phyloP scores from a whole-genome alignment of 805 yeast genomes.

The Metschnikowia drakensbergensis region DNA sequence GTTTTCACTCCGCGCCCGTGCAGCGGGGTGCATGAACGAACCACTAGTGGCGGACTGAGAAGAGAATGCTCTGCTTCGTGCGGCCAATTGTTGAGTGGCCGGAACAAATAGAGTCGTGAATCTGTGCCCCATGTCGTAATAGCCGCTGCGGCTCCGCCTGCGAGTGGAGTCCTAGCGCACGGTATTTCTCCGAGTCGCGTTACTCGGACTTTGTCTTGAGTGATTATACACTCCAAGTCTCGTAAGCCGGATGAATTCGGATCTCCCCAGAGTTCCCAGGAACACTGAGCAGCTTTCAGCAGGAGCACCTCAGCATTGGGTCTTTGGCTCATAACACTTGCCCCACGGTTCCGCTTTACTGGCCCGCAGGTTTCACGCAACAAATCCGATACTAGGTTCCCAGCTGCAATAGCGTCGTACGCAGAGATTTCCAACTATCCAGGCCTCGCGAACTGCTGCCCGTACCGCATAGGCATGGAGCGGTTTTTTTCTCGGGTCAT shows the following conservation, averaged over 20 bases:
- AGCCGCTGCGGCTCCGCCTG: neutral
- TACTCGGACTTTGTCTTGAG: neutral
- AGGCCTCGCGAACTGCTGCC: neutral
- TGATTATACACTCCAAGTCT: neutral
- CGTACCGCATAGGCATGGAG: neutral
- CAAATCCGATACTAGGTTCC: no score
- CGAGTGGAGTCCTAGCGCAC: neutral
- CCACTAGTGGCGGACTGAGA: neutral
- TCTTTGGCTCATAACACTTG: no score
- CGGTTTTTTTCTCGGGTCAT: slow-evolving; percentile 2
- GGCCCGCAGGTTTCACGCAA: no score
- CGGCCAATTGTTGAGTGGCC: no score
- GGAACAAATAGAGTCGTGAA: neutral
- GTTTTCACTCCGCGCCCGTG: slow-evolving; percentile 16
- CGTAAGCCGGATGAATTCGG: neutral
- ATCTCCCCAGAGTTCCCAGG: neutral
- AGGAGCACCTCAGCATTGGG: no score
- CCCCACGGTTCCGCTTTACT: no score
- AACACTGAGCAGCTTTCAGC: no score
- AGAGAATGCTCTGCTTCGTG: neutral
- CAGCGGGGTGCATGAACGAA: slow-evolving; percentile 5
- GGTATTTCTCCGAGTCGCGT: slow-evolving; percentile 3
- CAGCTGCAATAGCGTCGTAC: no score
- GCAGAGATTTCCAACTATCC: no score
- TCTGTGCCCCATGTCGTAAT: neutral